Percentiles rank a stretch among this genome's conserved stretches.
Conservation (phyloP, 768 basidiomycete species). For the Asterophora parasitica region DNA sequence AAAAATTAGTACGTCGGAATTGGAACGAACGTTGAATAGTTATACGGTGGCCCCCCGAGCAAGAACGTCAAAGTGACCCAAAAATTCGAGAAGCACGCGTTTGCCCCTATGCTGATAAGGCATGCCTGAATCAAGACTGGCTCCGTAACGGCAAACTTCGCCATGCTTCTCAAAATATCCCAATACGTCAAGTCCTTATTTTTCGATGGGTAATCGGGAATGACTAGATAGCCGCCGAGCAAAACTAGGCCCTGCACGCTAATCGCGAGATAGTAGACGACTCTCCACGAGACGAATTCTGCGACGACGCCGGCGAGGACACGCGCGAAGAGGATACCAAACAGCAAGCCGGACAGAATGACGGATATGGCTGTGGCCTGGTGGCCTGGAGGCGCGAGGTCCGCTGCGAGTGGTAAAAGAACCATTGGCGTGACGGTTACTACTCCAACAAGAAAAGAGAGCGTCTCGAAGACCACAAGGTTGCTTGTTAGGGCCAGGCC, state of each 20-base stretch:
- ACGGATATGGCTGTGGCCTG: slow-evolving; percentile 76
- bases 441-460: slow-evolving; percentile 70
- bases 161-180: slow-evolving; percentile 75
- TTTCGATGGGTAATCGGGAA: slow-evolving; percentile 86
- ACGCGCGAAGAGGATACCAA: slow-evolving; percentile 71
- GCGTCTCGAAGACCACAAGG: slow-evolving; percentile 55
- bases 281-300: slow-evolving; percentile 65
- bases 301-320: slow-evolving; percentile 74
- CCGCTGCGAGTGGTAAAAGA: slow-evolving; percentile 73
- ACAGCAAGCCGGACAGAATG: slow-evolving; percentile 59
- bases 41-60: slow-evolving; percentile 69
- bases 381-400: slow-evolving; percentile 70
- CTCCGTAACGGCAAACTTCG: slow-evolving; percentile 69
- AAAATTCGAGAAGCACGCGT: slow-evolving; percentile 54
- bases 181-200: slow-evolving; percentile 61
- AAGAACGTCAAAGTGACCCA: slow-evolving; percentile 82
- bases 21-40: slow-evolving; percentile 59
- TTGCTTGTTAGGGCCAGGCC: slow-evolving; percentile 62
- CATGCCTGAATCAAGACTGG: slow-evolving; percentile 70
- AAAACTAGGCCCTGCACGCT: slow-evolving; percentile 62
- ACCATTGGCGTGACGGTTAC: slow-evolving; percentile 74
- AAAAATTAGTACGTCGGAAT: background rate
- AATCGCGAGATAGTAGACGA: slow-evolving; percentile 75
- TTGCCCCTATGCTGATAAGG: slow-evolving; percentile 56
- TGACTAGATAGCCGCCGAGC: slow-evolving; percentile 52